Conservation (phyloP, 192 early-diverging fungal genomes). For the Entomortierella beljakovae region DNA sequence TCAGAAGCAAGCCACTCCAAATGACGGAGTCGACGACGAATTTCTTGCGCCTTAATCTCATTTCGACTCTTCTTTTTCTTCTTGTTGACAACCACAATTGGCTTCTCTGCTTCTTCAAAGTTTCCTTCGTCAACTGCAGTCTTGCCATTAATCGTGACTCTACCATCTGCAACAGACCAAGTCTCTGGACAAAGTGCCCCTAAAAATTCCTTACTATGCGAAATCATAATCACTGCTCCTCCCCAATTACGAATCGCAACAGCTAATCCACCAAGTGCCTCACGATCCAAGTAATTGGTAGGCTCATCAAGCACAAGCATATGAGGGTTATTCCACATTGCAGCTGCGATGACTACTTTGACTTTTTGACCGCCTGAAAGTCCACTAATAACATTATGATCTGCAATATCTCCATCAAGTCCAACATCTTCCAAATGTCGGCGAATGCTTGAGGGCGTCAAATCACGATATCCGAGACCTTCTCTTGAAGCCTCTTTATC, state of each 20-base stretch:
- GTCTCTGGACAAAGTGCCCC: slow-evolving; percentile 74
- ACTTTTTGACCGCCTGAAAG: slow-evolving; percentile 90
- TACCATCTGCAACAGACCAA: slow-evolving; percentile 75
- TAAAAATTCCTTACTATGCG: slow-evolving; percentile 83
- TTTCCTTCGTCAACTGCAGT: slow-evolving; percentile 58
- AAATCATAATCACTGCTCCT: slow-evolving; percentile 86
- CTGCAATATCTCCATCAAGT: slow-evolving; percentile 80
- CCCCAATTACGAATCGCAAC: slow-evolving; percentile 79
- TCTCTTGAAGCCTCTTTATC: slow-evolving; percentile 80
- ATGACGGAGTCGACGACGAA: slow-evolving; percentile 60
- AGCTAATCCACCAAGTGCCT: slow-evolving; percentile 79
- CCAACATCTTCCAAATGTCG: slow-evolving; percentile 81
- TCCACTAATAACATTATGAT: slow-evolving; percentile 79
- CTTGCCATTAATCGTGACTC: slow-evolving; percentile 56
- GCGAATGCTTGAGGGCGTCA: slow-evolving; percentile 75
- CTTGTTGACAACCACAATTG: slow-evolving; percentile 62
- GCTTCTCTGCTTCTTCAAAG: slow-evolving; percentile 57
- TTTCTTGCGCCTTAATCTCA: slow-evolving; percentile 62
- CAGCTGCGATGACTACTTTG: slow-evolving; percentile 86
- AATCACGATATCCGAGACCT: slow-evolving; percentile 76
- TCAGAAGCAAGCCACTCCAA: slow-evolving; percentile 61
- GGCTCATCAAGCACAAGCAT: slow-evolving; percentile 82
- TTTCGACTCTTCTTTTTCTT: slow-evolving; percentile 69
- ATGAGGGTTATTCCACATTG: slow-evolving; percentile 89
- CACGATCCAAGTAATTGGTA: slow-evolving; percentile 79